Evolutionary conservation across 768 basidiomycete species (phyloP).

Genomic region (Boletus rubropictus): DNA sequence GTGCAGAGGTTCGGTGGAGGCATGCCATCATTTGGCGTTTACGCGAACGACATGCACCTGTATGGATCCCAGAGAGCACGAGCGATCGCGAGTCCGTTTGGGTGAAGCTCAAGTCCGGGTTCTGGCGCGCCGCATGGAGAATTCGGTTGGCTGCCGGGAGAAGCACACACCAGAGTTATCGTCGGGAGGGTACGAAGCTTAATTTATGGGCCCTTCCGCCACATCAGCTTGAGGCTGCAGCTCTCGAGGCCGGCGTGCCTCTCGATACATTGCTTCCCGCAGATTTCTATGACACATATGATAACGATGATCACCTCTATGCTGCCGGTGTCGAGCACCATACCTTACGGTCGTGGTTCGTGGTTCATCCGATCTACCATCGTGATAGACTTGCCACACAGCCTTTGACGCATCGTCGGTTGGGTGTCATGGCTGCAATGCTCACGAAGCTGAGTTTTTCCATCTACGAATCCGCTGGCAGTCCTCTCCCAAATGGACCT

Average conservation of each 20-base stretch:
- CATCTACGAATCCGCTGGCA: constrained; percentile 26
- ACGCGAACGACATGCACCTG: constrained; percentile 39
- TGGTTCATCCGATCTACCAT: constrained; percentile 18
- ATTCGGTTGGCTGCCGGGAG: neutral
- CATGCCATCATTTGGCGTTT: constrained; percentile 61
- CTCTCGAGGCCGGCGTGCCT: constrained; percentile 63
- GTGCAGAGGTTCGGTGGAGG: constrained; percentile 51
- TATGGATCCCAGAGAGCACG: constrained; percentile 47
- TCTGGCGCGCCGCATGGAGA: constrained; percentile 11
- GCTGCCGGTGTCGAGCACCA: neutral
- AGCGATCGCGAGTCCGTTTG: constrained; percentile 3
- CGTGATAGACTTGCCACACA: constrained; percentile 6
- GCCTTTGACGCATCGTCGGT: constrained; percentile 49
- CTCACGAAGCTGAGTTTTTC: constrained; percentile 48
- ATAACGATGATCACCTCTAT: neutral
- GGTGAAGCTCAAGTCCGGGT: constrained; percentile 4
- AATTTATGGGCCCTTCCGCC: constrained; percentile 57
- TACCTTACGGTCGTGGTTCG: constrained; percentile 15
- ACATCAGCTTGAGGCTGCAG: constrained; percentile 52
- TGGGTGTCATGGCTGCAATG: constrained; percentile 54
- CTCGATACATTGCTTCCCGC: constrained; percentile 46
- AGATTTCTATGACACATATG: constrained; percentile 25
- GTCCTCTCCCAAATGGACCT: neutral
- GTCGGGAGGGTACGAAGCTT: constrained; percentile 47
- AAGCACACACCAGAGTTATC: constrained; percentile 5